Base-by-base conservation (phyloP, 1,139 yeast species). In the Yamadazyma trypodendri region DNA sequence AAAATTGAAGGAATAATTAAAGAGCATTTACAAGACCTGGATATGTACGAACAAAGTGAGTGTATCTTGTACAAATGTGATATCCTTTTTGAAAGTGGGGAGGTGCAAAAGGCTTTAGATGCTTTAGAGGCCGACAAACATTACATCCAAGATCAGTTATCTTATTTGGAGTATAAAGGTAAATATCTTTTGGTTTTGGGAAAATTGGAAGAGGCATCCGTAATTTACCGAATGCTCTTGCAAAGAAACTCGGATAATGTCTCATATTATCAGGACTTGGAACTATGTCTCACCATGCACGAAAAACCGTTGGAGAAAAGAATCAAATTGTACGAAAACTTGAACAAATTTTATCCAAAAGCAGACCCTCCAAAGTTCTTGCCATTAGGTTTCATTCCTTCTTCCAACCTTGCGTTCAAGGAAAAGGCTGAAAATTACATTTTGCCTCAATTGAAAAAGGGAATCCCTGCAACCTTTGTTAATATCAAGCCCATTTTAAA, bases 401-500 rank as follows among this genome's bases (percentile, higher is more conserved):
- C 87, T 8, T 72, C 74, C 8, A 59, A 58, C 34, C 56, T 66
- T 9, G 48, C 52, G 47, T 84, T 80, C 54, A 66, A 58, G 36
- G 44, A 45, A 38, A 76, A 65, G 54, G 79, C 69, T 28, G 55
- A 52, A 36, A 56, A 58, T 1, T 92, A 89, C 55, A 61, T 90
- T 33, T 48, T 73, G 10, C 62, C 70, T 3, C 86, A 83, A 55
- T 73, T 94, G 51, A 64, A 74, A 43, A 75, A 88, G 44, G 95
- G 96, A 27, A 94, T 89, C 23, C 98, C 98, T 4, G 87, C 97
- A 1, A 76, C 95, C 6, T 92, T 90, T 63, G 84, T 84, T 35
- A 84, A 86, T 51, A 77, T 92, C 38, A 89, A 90, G 61, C 86
- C 94, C 1, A 69, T 90, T 46, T 89, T 88, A 61, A 72, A 67